Percentiles rank a stretch among this genome's conserved stretches.
Conservation (phyloP, 768 basidiomycete genomes). For the Lactarius evosmus region DNA sequence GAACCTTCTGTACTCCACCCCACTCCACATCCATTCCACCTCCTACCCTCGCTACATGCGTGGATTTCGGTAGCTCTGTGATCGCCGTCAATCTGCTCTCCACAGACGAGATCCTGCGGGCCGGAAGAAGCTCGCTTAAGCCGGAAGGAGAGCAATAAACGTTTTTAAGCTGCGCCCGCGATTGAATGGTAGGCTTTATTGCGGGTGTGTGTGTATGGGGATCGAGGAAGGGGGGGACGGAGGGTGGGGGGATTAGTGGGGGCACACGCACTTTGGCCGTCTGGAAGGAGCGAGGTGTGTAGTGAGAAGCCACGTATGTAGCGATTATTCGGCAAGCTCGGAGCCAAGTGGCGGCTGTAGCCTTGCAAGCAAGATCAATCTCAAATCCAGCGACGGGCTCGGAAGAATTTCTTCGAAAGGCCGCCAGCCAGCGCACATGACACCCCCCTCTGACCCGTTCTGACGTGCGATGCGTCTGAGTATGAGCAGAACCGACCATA, state of each 20-base stretch:
- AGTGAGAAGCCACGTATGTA: slow-evolving; percentile 10
- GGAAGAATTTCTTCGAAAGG: slow-evolving; percentile 5
- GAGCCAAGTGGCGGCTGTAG: slow-evolving; percentile 11
- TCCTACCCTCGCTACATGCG: slow-evolving; percentile 9
- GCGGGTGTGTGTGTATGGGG: background rate
- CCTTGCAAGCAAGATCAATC: background rate
- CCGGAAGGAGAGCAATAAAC: slow-evolving; percentile 63
- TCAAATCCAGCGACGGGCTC: background rate
- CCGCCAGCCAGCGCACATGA: slow-evolving; percentile 13
- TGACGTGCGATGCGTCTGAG: slow-evolving; percentile 7
- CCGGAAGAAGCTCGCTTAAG: slow-evolving; percentile 84
- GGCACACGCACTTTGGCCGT: background rate
- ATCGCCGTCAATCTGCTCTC: slow-evolving; percentile 94
- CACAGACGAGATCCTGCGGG: slow-evolving; percentile 92
- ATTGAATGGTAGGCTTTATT: slow-evolving; percentile 10
- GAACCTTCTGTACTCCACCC: slow-evolving; percentile 21
- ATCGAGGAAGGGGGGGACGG: background rate
- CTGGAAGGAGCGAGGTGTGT: slow-evolving; percentile 2
- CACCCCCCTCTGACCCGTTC: background rate
- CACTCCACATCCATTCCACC: background rate
- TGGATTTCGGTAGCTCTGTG: slow-evolving; percentile 55
- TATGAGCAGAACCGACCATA: too few relatives aligned
- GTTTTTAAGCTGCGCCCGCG: background rate
- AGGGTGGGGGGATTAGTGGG: background rate
- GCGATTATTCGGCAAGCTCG: slow-evolving; percentile 18